A percentile compares a stretch with the other conserved stretches of the same genome.
Evolutionary conservation across 2,329 filamentous ascomycete species (phyloP).

Genomic region (Xylariaceae sp.): DNA sequence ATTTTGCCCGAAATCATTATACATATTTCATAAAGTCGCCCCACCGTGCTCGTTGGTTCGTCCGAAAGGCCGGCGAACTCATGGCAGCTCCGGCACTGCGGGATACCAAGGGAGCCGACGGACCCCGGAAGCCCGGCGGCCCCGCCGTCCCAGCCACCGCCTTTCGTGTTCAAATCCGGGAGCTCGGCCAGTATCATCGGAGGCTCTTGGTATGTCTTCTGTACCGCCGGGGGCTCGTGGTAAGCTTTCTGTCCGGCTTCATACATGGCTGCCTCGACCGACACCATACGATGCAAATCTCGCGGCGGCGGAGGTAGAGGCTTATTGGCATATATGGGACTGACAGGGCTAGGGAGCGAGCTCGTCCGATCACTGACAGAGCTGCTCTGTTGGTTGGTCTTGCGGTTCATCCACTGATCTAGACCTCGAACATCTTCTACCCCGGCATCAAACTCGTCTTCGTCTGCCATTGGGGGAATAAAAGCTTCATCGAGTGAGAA

Average conservation of each 20-base stretch:
- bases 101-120: conserved; percentile 1
- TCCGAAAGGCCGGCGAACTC: no score
- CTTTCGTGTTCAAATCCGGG: conserved; percentile 12
- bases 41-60: no score
- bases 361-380: conserved; percentile 3
- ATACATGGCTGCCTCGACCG: conserved; percentile 11
- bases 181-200: conserved; percentile 8
- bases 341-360: conserved; percentile 8
- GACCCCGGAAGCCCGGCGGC: conserved; percentile 15
- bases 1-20: no score
- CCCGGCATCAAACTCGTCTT: conserved; percentile 6
- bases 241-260: conserved; percentile 5
- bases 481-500: conserved; percentile 18
- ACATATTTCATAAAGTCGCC: no score
- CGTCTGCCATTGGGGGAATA: conserved; percentile 7
- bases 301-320: conserved; percentile 6
- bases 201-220: conserved; percentile 6
- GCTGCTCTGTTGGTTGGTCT: conserved; percentile 6
- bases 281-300: conserved; percentile 6
- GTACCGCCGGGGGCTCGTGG: conserved; percentile 2
- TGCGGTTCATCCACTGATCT: conserved; percentile 13
- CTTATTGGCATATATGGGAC: no score
- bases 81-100: background rate
- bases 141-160: conserved; percentile 17
- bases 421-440: conserved; percentile 11